phyloP scores from a whole-genome alignment of 1,284 basidiomycete species.

The Exobasidium cylindrosporum region DNA sequence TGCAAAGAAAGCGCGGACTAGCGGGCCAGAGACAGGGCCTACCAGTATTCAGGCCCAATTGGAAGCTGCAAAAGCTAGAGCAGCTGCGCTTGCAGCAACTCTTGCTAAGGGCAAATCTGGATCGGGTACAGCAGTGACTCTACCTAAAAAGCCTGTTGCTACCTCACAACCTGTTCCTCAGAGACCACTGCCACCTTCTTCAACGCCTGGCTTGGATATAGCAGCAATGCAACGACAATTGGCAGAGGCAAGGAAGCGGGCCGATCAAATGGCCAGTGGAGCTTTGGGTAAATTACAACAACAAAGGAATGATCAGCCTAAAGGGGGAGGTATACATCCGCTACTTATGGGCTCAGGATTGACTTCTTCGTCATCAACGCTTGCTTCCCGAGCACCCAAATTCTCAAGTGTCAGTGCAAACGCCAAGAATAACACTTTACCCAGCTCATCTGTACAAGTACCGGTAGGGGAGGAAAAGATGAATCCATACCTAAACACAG shows the following conservation, averaged over 20 bases:
- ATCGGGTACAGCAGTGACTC: background rate
- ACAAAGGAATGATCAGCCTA: background rate
- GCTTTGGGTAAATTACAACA: slow-evolving; percentile 16
- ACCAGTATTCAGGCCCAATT: slow-evolving; percentile 34
- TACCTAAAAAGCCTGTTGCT: background rate
- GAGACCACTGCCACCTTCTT: background rate
- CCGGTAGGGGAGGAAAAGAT: slow-evolving; percentile 5
- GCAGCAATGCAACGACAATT: slow-evolving; percentile 14
- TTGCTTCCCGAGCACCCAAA: background rate
- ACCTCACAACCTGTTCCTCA: background rate
- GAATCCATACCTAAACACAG: slow-evolving; percentile 39
- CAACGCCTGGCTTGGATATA: slow-evolving; percentile 9
- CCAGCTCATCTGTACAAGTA: background rate
- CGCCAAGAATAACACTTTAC: background rate
- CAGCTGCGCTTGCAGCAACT: slow-evolving; percentile 29
- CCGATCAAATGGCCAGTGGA: background rate
- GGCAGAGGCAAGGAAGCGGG: slow-evolving; percentile 13
- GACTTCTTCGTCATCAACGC: background rate
- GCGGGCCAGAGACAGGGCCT: background rate
- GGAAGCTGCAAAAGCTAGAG: slow-evolving; percentile 33
- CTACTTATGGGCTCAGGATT: slow-evolving; percentile 24
- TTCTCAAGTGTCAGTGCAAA: background rate
- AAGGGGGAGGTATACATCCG: slow-evolving; percentile 43
- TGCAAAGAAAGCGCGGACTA: background rate
- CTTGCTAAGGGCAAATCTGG: slow-evolving; percentile 17